Evolutionary conservation across 768 basidiomycete genomes (phyloP).

Genomic region (Suillus hirtellus): DNA sequence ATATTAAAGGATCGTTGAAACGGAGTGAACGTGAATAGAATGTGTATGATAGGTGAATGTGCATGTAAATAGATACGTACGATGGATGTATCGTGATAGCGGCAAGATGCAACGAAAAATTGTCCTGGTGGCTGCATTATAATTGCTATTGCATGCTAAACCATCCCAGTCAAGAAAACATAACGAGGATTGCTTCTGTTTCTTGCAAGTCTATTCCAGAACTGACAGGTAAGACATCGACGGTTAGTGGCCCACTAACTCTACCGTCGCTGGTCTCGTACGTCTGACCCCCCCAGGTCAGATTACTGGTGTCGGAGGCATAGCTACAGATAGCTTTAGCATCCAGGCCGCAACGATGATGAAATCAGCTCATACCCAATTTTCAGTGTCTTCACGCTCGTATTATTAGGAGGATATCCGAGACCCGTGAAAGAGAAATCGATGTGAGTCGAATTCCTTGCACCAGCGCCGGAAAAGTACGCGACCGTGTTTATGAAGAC

Average conservation of each 20-base stretch:
- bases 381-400: constrained; percentile 48
- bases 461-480: constrained; percentile 39
- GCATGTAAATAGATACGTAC: no score
- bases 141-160: not conserved
- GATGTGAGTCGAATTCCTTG: constrained; percentile 16
- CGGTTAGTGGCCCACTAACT: constrained; percentile 36
- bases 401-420: constrained; percentile 14
- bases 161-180: constrained; percentile 11
- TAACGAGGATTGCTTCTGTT: constrained; percentile 46
- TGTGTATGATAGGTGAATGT: no score
- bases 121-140: not conserved
- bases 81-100: no score
- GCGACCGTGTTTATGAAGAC: constrained; percentile 62
- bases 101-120: not conserved
- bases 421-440: not conserved
- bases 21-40: no score
- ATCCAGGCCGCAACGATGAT: constrained; percentile 1
- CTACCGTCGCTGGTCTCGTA: constrained; percentile 52
- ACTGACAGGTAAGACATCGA: constrained; percentile 32
- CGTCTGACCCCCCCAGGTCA: constrained; percentile 50
- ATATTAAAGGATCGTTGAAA: no score
- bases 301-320: constrained; percentile 49
- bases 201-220: constrained; percentile 47
- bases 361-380: constrained; percentile 38
- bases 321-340: constrained; percentile 32